Evolutionary conservation across 257 asterid species (phyloP).

Genomic region (Cordia subcordata): DNA sequence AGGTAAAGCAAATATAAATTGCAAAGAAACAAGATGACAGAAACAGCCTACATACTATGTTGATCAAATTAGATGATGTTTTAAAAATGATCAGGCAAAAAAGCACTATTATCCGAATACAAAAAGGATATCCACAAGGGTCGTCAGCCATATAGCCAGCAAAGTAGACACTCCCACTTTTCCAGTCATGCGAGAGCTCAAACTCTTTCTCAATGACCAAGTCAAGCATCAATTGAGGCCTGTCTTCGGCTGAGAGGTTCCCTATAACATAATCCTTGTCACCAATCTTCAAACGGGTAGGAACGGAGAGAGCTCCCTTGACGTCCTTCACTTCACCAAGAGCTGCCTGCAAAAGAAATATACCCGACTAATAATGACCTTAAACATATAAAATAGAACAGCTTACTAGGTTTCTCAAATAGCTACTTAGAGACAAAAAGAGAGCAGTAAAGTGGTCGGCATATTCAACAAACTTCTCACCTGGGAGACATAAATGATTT

Average conservation of each 20-base stretch:
- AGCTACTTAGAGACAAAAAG: background rate
- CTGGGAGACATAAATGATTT: constrained; percentile 67
- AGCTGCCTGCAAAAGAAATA: constrained; percentile 40
- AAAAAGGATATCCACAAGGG: constrained; percentile 10
- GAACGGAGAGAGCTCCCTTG: constrained; percentile 32
- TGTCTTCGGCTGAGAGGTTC: constrained; percentile 43
- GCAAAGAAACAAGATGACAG: background rate
- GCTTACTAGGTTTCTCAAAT: background rate
- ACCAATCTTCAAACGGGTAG: constrained; percentile 40
- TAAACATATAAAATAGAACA: background rate
- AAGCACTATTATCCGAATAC: background rate
- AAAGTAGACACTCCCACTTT: constrained; percentile 56
- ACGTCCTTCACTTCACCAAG: constrained; percentile 57
- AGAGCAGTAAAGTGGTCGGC: background rate
- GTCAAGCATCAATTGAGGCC: constrained; percentile 56
- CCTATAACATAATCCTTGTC: constrained; percentile 40
- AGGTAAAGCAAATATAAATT: too few species aligned
- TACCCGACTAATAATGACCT: background rate
- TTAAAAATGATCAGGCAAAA: background rate
- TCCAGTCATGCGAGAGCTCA: constrained; percentile 77
- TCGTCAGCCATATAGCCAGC: constrained; percentile 49
- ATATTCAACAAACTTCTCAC: constrained; percentile 17
- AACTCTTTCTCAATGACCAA: constrained; percentile 63
- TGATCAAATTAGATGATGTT: background rate
- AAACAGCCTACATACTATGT: background rate